Conservation (phyloP, 345 rosid species). For the Melaleuca quinquenervia region DNA sequence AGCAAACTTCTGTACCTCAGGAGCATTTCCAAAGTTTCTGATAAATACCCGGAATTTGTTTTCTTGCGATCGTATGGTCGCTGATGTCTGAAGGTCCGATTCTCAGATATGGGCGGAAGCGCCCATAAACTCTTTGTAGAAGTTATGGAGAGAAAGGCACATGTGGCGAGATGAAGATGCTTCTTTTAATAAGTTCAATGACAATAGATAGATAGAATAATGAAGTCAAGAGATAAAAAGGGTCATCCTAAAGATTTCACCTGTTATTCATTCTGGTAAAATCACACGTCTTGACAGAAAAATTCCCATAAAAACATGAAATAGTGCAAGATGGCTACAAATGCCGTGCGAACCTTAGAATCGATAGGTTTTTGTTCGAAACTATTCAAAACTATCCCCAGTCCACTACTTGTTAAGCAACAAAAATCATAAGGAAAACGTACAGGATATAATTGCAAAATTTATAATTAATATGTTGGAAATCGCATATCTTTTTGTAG, state of each 20-base stretch:
- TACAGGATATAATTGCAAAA: background rate
- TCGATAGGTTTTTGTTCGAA: background rate
- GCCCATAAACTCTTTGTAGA: too few relatives aligned
- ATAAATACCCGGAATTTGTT: background rate
- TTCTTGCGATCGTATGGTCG: background rate
- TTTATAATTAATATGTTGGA: background rate
- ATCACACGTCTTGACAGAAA: background rate
- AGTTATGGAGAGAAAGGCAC: background rate
- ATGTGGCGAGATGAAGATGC: background rate
- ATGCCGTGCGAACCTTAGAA: background rate
- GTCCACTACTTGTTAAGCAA: background rate
- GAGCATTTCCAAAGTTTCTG: background rate
- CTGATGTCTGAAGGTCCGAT: background rate
- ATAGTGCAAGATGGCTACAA: background rate
- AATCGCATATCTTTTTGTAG: background rate
- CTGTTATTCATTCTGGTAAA: background rate
- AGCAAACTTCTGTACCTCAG: background rate
- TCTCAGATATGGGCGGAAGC: background rate
- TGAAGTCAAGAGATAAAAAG: background rate
- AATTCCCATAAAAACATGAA: background rate
- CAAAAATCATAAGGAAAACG: background rate
- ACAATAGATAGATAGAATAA: background rate
- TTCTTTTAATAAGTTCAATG: background rate
- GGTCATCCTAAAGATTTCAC: background rate
- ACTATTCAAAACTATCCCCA: background rate